These are phyloP conservation scores for Xylariaceae sp. DNA, from an alignment of 2,329 filamentous ascomycete genomes.

Conservation along the genomic window DNA sequence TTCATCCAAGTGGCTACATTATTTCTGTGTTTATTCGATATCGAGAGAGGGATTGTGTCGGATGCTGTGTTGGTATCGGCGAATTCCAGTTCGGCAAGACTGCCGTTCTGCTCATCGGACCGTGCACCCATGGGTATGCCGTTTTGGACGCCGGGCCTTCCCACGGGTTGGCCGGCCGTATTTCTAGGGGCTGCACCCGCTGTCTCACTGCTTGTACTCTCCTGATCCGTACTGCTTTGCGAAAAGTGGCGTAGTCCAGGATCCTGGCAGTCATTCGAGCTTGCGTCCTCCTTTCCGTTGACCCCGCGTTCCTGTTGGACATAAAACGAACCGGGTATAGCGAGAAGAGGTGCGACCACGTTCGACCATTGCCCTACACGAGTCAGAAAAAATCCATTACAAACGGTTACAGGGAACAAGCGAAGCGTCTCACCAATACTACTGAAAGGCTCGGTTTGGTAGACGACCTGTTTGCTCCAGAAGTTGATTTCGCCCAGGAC, in stretches of 20 bases:
- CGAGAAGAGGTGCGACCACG: constrained; percentile 55
- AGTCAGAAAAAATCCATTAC: not conserved
- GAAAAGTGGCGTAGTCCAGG: constrained; percentile 24
- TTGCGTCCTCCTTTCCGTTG: constrained; percentile 19
- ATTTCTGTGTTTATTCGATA: constrained; percentile 34
- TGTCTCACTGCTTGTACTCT: constrained; percentile 1
- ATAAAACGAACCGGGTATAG: constrained; percentile 53
- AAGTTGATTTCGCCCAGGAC: constrained; percentile 62
- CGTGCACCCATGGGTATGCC: not conserved
- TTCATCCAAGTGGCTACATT: constrained; percentile 43
- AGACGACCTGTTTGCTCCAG: constrained; percentile 51
- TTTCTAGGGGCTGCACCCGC: not conserved
- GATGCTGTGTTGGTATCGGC: not conserved
- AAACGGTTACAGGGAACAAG: not conserved
- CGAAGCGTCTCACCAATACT: constrained; percentile 48
- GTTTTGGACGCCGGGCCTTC: not conserved
- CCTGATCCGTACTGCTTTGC: constrained; percentile 7
- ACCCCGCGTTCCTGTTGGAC: constrained; percentile 42
- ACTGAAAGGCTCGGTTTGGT: constrained; percentile 58
- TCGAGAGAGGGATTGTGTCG: constrained; percentile 4
- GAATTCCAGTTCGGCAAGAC: constrained; percentile 7
- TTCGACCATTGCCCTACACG: constrained; percentile 55
- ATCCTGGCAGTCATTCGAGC: constrained; percentile 5
- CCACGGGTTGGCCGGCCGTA: not conserved
- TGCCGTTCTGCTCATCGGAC: not conserved